These are phyloP conservation scores for Aureobasidium zeae DNA, from an alignment of 2,329 filamentous ascomycete genomes.

Conservation along the genomic window DNA sequence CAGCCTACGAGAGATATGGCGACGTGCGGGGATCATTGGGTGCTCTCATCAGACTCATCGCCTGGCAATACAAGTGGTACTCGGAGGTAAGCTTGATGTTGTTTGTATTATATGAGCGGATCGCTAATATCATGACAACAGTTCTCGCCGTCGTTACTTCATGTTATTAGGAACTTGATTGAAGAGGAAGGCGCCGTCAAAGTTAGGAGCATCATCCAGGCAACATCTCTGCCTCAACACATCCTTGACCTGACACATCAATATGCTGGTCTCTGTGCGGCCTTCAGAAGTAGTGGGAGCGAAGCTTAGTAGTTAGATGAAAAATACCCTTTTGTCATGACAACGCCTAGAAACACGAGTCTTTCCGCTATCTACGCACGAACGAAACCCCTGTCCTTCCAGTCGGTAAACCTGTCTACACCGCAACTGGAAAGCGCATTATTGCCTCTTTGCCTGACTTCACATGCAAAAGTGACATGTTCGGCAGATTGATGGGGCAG, in stretches of 20 bases:
- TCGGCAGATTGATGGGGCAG: too few relatives aligned
- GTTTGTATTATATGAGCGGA: too few relatives aligned
- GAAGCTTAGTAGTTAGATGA: constrained; percentile 37
- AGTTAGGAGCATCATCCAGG: constrained; percentile 92
- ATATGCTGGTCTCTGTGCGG: constrained; percentile 88
- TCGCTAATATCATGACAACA: too few relatives aligned
- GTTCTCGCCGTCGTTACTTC: constrained; percentile 87
- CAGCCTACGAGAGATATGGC: constrained; percentile 65
- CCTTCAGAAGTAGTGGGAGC: constrained; percentile 87
- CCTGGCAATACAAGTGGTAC: constrained; percentile 99
- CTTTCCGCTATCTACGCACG: too few relatives aligned
- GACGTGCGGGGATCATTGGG: constrained; percentile 74
- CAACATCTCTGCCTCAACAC: constrained; percentile 83
- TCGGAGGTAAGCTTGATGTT: constrained; percentile 56
- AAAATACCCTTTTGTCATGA: constrained; percentile 9
- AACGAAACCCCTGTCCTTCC: too few relatives aligned
- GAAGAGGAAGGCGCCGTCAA: constrained; percentile 97
- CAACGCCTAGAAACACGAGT: too few relatives aligned
- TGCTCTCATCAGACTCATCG: constrained; percentile 81
- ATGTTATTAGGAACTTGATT: constrained; percentile 81
- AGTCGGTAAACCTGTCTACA: too few relatives aligned
- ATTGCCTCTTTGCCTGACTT: too few relatives aligned
- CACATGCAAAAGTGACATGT: too few relatives aligned
- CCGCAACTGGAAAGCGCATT: too few relatives aligned
- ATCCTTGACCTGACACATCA: constrained; percentile 93